Evolutionary conservation across 78 protist species (phyloP), one percentile per base, ranked within the genome.

Genomic region (Neovahlkampfia damariscottae): DNA sequence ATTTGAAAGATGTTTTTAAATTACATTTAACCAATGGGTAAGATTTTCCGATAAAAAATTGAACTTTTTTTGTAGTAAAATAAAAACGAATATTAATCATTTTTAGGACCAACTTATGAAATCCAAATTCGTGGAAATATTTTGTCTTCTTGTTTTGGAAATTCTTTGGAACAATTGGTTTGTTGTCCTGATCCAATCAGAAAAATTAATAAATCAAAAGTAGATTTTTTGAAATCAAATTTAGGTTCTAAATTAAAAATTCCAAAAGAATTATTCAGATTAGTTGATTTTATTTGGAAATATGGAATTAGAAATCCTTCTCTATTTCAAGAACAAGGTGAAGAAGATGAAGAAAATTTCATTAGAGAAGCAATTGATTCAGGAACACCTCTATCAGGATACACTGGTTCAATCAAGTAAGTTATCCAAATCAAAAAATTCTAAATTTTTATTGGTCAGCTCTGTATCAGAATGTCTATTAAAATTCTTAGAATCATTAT

Each of bases 221-320:
- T n/a, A n/a, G 62, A 50, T 19, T 50, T 50, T 19, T n/a, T 19
- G 34, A 50, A 50, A 50, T 50, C 62, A 50, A n/a, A 19, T 19
- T n/a, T 50, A 19, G n/a, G n/a, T n/a, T n/a, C n/a, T n/a, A 50
- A 50, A 19, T 71, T 88, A 30, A 39, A 66, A 8, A 67, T 91
- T 2, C 95, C 95, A 7, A 91, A 91, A 74, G 95, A 91, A 30
- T 41, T 91, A 9, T 91, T 90, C 92, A 41, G 78, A 19, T 41
- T 87, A 19, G 66, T 85, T 30, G 95, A 91, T 67, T 82, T 28
- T 34, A 19, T 91, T 32, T 80, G 72, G 59, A 41, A 35, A 8
- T 27, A 74, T 32, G 91, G 91, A 19, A 6, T 74, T 30, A 76
- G 78, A 36, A 69, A 67, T 29, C 71, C 28, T 5, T 50, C 70